Evolutionary conservation across 2,329 filamentous ascomycete genomes (phyloP).

Genomic region (Nannizziopsis barbatae): DNA sequence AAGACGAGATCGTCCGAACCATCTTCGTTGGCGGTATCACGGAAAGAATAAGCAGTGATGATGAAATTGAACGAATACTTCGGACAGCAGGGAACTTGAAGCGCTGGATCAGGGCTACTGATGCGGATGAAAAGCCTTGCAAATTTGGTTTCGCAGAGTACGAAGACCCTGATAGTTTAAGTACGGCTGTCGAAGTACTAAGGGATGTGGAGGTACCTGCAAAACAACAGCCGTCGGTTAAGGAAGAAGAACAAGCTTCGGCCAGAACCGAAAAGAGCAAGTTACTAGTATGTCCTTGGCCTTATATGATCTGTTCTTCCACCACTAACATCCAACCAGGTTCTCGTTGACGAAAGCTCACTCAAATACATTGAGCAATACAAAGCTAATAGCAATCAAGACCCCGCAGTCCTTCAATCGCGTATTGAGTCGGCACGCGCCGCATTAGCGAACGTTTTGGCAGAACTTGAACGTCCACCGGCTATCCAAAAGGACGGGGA

Average conservation of each 20-base stretch:
- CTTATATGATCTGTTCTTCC: not conserved
- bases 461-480: constrained; percentile 60
- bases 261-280: constrained; percentile 55
- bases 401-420: constrained; percentile 51
- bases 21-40: constrained; percentile 84
- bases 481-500: constrained; percentile 35
- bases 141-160: constrained; percentile 94
- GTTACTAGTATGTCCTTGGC: constrained; percentile 45
- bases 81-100: constrained; percentile 65
- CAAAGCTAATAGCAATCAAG: constrained; percentile 54
- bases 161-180: constrained; percentile 79
- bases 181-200: constrained; percentile 73
- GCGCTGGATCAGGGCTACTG: constrained; percentile 70
- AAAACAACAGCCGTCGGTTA: constrained; percentile 52
- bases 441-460: constrained; percentile 56
- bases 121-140: constrained; percentile 69
- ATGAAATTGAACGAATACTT: constrained; percentile 67
- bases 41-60: constrained; percentile 63
- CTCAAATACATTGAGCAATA: constrained; percentile 77
- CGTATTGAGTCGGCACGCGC: constrained; percentile 58
- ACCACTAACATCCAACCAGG: constrained; percentile 27
- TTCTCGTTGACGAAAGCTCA: constrained; percentile 70
- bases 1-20: constrained; percentile 82
- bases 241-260: constrained; percentile 34
- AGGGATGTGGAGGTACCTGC: constrained; percentile 70